A percentile compares a stretch with the other conserved stretches of the same genome.
phyloP scores from a whole-genome alignment of 2,329 filamentous ascomycete genomes.

The Botrytis aclada region DNA sequence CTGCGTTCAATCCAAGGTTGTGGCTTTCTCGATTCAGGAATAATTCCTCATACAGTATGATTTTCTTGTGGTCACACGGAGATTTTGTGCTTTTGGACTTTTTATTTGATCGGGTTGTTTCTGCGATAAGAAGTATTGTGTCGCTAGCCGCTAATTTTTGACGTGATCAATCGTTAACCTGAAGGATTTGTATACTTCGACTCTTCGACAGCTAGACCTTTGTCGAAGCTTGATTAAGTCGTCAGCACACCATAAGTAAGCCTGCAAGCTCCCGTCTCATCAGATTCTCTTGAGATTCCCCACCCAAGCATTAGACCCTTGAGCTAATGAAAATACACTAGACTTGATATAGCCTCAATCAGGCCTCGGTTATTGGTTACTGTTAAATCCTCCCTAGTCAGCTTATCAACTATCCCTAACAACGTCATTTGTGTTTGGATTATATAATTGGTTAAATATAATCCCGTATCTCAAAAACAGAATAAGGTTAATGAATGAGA shows the following conservation, averaged over 20 bases:
- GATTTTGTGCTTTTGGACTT: background rate
- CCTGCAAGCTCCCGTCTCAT: background rate
- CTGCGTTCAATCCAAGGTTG: background rate
- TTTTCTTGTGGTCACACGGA: background rate
- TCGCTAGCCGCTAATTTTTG: background rate
- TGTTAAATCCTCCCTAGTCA: background rate
- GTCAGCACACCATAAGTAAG: background rate
- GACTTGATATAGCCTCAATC: background rate
- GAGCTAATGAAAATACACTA: background rate
- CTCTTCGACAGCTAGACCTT: background rate
- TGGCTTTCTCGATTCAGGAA: background rate
- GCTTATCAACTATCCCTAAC: constrained; percentile 13
- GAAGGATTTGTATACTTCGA: background rate
- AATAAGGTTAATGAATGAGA: background rate
- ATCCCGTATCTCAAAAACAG: background rate
- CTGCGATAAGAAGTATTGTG: background rate
- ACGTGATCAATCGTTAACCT: background rate
- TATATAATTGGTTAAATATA: background rate
- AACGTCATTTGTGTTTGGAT: background rate
- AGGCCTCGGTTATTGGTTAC: background rate
- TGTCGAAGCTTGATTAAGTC: background rate
- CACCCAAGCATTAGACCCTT: background rate
- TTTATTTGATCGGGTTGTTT: background rate
- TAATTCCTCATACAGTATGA: background rate
- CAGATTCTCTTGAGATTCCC: background rate